Base-by-base conservation (phyloP, 1,284 basidiomycete species). In the Ustilago shanxiensis region DNA sequence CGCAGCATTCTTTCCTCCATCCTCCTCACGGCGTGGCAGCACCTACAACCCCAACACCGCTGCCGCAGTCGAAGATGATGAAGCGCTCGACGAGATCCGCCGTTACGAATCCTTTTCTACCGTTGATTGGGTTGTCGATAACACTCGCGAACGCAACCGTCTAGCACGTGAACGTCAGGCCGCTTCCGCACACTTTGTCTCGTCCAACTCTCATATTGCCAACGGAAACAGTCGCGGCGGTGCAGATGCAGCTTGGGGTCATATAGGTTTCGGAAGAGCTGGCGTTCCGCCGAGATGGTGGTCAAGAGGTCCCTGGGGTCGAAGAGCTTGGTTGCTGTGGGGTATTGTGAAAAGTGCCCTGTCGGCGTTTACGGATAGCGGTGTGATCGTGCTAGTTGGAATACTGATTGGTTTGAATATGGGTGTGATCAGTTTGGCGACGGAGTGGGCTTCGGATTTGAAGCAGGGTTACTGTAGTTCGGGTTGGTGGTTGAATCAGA, bases 401-500 rank as follows among this genome's bases (percentile, higher is more conserved):
- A 89, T 94, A 51, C 90, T 91, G 71, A 99, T 99, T 75, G 97
- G 97, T 24, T 83, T 97, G 54, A 96, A 95, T 79, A 95, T 95
- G 39, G 97, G 95, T 1, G 87, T 99, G 67, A 96, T 98, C 77
- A 95, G 95, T 44, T 97, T 99, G 80, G 89, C 95, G 66, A 97
- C 95, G n/a, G 94, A 93, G 87, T 99, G 97, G 97, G 90, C 98
- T 10, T 95, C 95, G 1, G 95, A 99, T 86, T 90, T 98, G 72
- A 98, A 98, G 88, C 93, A 95, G 88, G 97, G 97, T 0, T 96
- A 97, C 85, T 99, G 97, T 87, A 90, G 91, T 1, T 93, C 95
- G 64, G 95, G 94, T 2, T 99, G 97, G 97, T 99, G 97, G 96
- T 87, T 99, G 64, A 97, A 95, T 86, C 92, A 94, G 82, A 94